Base-by-base conservation (phyloP, 1,284 basidiomycete species). In the Earliella scabrosa region DNA sequence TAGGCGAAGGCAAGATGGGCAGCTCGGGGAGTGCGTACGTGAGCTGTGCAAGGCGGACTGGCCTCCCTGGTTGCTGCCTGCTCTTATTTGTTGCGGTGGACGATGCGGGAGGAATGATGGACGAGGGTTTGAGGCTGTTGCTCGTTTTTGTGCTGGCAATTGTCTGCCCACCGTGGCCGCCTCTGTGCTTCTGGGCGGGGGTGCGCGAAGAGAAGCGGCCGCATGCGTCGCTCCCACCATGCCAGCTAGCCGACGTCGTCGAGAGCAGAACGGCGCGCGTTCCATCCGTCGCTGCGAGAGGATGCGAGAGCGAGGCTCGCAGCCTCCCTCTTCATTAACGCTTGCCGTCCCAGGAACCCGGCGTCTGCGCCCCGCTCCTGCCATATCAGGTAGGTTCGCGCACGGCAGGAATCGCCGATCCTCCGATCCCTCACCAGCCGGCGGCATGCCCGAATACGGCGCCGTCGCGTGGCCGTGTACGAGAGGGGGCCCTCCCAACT, bases 331-430 rank as follows among this genome's bases (percentile, higher is more conserved):
- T 27, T 20, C 38, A 40, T 21, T 32, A 50, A 40, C 18, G 11
- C 21, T 23, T 35, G 20, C 51, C 45, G n/a, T n/a, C 27, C 23
- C 38, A 31, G 52, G 52, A 43, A 32, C 45, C n/a, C 27, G 45
- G 52, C 45, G 14, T 24, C 36, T n/a, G 21, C 26, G 38, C 39
- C 32, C 32, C 18, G 13, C 10, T 11, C 18, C 9, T 21, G 27
- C 59, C 56, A 43, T 24, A 52, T 53, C 41, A 18, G 60, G 60
- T 44, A 58, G 24, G 13, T 9, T 26, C 2, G 20, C 13, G 9
- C 39, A 18, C 60, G 54, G 48, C 46, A 27, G 36, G 29, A 51
- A 53, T 48, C 48, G 54, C 56, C 60, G 60, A 61, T 61, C 54
- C 56, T 32, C 51, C 56, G 56, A 53, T 45, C 18, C n/a, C 50